A percentile compares a stretch with the other conserved stretches of the same genome.
phyloP scores from a whole-genome alignment of 75 land plant species.

The Azolla pinnata region DNA sequence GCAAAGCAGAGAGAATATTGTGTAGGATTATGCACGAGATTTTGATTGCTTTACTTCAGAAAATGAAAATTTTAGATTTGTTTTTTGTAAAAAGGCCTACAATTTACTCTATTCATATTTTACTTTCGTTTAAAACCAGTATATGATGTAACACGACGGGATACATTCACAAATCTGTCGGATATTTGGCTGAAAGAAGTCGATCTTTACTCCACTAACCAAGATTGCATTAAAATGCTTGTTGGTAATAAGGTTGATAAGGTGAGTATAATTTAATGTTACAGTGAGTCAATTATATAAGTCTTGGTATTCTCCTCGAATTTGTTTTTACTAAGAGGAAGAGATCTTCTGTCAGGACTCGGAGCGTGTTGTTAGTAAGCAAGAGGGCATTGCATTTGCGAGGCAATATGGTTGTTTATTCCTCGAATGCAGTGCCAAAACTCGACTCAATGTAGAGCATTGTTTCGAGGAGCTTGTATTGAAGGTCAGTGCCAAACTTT shows the following conservation, averaged over 20 bases:
- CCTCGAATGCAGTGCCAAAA: constrained; percentile 90
- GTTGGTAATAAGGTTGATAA: constrained; percentile 94
- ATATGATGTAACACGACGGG: constrained; percentile 87
- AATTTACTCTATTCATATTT: too few species aligned
- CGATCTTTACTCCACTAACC: constrained; percentile 73
- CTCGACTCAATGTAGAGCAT: constrained; percentile 74
- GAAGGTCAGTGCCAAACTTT: constrained; percentile 71
- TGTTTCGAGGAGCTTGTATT: constrained; percentile 83
- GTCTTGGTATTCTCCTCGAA: too few species aligned
- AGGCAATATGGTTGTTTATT: constrained; percentile 57
- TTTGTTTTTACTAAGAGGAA: background rate
- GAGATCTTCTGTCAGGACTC: constrained; percentile 37
- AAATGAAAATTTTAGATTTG: too few species aligned
- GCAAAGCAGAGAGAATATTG: too few species aligned
- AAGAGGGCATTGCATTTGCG: constrained; percentile 80
- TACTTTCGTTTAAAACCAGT: too few species aligned
- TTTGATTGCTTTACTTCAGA: too few species aligned
- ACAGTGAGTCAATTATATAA: too few species aligned
- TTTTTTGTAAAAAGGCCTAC: too few species aligned
- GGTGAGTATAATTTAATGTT: constrained; percentile 37
- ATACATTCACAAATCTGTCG: constrained; percentile 80
- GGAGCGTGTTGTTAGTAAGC: constrained; percentile 62
- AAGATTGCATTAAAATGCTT: constrained; percentile 86
- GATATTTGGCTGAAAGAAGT: constrained; percentile 91
- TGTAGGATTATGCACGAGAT: too few species aligned